Evolutionary conservation across 768 basidiomycete species (phyloP), one percentile per base, ranked within the genome.

Genomic region (Mycena rebaudengoi): DNA sequence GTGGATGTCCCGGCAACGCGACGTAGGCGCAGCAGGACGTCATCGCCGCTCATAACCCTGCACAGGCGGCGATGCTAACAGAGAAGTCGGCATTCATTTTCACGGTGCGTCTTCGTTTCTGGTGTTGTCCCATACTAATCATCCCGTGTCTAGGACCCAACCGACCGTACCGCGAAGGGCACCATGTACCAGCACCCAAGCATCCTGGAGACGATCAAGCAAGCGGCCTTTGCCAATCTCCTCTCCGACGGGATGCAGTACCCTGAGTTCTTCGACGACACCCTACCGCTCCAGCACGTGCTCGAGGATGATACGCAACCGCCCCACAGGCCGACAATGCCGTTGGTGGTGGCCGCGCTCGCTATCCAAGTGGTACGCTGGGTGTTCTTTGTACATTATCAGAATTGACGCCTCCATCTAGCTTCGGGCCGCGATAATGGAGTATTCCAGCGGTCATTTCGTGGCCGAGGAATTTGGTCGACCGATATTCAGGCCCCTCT

Each of bases 251-350:
- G 35, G 16, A 60, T 60, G 40, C 58, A 60, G 46, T 40, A 50
- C 25, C 49, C 58, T 1, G 39, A 60, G 12, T 32, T 16, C 16
- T 60, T 60, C n/a, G 58, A 60, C 39, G 58, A 60, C 29, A 51
- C 48, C 11, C n/a, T 41, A 1, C 49, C 49, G 23, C 2, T 1
- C 2, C 13, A 1, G 6, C 21, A 3, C 28, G 3, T 35, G 21
- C 21, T 13, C 2, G 29, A 29, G 3, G 58, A 51, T 12, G 58
- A 49, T 0, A 18, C 33, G 4, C 33, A 29, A 35, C 25, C 29
- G 1, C 5, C n/a, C 2, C 58, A 60, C 30, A 51, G 43, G 21
- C 49, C 58, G 8, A 58, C 58, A 10, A 26, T 51, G 10, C 43
- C 58, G 0, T 23, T 60, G 39, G 58, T 60, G 32, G 13, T 30